Evolutionary conservation across 2,329 filamentous ascomycete species (phyloP), one percentile per base, ranked within the genome.

Genomic region (Dothideomycetes sp.): DNA sequence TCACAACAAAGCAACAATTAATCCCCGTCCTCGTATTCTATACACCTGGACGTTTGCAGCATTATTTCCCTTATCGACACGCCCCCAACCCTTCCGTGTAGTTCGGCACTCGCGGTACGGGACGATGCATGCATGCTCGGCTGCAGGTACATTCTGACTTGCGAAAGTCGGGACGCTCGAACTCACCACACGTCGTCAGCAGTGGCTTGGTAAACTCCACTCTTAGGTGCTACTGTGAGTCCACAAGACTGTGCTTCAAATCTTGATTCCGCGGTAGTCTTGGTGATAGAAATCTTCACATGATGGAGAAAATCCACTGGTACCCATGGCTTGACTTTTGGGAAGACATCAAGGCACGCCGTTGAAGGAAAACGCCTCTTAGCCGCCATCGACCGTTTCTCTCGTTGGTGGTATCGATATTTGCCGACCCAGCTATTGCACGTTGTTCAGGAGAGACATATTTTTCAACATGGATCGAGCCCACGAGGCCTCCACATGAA

Each of bases 381-480:
- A 23, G 29, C 28, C 37, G 37, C 37, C 37, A 40, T 40, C 37
- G 37, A 40, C 37, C 37, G 37, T 40, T 40, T 19, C 13, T 13
- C 37, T n/a, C n/a, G n/a, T n/a, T n/a, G n/a, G n/a, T n/a, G n/a
- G 33, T 38, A 38, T 40, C 37, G 37, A 40, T 32, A 40, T 25
- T 40, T 40, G 37, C 37, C 37, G 37, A 40, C 37, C 33, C 37
- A 40, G 13, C 37, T 40, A 40, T 40, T 40, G 37, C 33, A 33
- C 37, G 37, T 40, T 32, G 36, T 39, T 40, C 33, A 32, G 28
- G 37, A 40, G 16, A 33, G 37, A 40, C 37, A 40, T 40, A 24
- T 29, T 23, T 15, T 22, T 40, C 37, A 33, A 40, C 37, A 23
- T 25, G 15, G 11, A 16, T 40, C 29, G 20, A 24, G 28, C 22